A percentile compares a stretch with the other conserved stretches of the same genome.
phyloP scores from a whole-genome alignment of 345 rosid genomes.

The Trapa incisa region DNA sequence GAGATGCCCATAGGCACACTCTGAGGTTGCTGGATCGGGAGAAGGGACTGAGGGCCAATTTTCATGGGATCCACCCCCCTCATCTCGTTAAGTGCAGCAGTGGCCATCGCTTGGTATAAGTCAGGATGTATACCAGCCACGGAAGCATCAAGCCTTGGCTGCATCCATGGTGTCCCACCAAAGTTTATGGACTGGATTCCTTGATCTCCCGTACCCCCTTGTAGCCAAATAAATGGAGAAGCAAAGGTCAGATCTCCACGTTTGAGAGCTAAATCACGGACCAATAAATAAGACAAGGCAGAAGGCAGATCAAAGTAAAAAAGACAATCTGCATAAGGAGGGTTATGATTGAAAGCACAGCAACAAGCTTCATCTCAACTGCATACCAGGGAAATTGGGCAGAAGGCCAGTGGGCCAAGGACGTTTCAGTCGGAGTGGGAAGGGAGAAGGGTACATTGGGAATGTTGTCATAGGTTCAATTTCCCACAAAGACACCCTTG shows the following conservation, averaged over 20 bases:
- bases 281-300: neutral
- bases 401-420: constrained; percentile 32
- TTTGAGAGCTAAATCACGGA: constrained; percentile 12
- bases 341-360: neutral
- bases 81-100: constrained; percentile 39
- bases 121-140: constrained; percentile 28
- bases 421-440: constrained; percentile 36
- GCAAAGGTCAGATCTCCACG: constrained; percentile 26
- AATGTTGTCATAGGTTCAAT: constrained; percentile 45
- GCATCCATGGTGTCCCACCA: constrained; percentile 34
- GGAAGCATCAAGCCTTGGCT: constrained; percentile 29
- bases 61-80: constrained; percentile 27
- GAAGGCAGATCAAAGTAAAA: neutral
- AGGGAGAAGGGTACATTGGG: constrained; percentile 40
- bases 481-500: constrained; percentile 47
- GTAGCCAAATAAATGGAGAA: constrained; percentile 33
- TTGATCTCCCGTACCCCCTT: constrained; percentile 33
- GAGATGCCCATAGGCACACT: constrained; percentile 8
- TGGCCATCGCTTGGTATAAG: constrained; percentile 36
- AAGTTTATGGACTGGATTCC: constrained; percentile 30
- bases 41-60: constrained; percentile 22
- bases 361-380: neutral
- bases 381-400: constrained; percentile 30
- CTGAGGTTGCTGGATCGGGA: constrained; percentile 26
- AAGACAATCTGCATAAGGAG: neutral